Conservation (phyloP, 345 rosid genomes). For the Camelina sativa region DNA sequence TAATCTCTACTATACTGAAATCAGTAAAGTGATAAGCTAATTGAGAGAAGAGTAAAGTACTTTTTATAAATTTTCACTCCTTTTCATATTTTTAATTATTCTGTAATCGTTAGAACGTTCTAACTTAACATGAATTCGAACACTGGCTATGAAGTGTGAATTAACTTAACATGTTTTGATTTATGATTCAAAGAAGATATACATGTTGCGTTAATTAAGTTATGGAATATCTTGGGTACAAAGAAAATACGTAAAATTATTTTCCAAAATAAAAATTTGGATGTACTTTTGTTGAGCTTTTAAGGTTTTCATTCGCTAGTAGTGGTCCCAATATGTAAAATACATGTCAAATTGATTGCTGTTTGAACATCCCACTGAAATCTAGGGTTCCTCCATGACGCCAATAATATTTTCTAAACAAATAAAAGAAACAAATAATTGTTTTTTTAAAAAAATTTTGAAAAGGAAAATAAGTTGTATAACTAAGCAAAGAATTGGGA, state of each 20-base stretch:
- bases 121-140: neutral
- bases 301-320: conserved; percentile 35
- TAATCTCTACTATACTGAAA: no score
- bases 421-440: neutral
- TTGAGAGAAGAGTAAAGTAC: no score
- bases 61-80: no score
- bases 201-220: neutral
- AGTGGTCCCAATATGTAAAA: conserved; percentile 43
- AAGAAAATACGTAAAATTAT: conserved; percentile 1
- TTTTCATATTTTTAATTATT: no score
- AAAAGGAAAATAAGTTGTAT: neutral
- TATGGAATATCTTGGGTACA: neutral
- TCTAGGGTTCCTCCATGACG: conserved; percentile 44
- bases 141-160: neutral
- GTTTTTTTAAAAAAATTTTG: no score
- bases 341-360: conserved; percentile 34
- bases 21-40: no score
- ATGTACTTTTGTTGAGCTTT: conserved; percentile 42
- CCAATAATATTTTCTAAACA: conserved; percentile 15
- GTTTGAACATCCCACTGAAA: conserved; percentile 41
- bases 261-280: neutral
- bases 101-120: no score
- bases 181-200: neutral
- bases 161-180: neutral
- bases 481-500: neutral